Evolutionary conservation across 1,139 yeast genomes (phyloP), one percentile per base, ranked within the genome.

Genomic region (Diutina neorugosa): DNA sequence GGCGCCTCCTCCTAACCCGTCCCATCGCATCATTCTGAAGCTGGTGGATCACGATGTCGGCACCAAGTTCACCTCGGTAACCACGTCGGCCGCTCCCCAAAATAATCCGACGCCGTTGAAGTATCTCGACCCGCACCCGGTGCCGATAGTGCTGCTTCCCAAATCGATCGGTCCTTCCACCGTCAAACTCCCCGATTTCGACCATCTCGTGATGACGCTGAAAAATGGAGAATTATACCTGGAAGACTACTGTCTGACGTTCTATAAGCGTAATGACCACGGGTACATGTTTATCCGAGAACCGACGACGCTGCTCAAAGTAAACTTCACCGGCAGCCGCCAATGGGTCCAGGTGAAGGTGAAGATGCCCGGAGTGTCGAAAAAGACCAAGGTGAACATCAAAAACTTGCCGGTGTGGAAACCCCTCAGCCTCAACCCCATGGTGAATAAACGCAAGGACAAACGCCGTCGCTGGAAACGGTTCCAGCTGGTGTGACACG

Each of bases 241-340:
- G 11, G 68, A 65, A 52, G 65, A 64, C 51, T 63, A 62, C 56
- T 63, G 68, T 55, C 67, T 71, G 8, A 69, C 73, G 2, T 70
- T 70, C 55, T 70, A 70, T 57, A 68, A 67, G 55, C 57, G 75
- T 43, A 70, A 70, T 51, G 55, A 59, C 14, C 68, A 67, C 52
- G 73, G 73, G 14, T 70, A 69, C 56, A 70, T 70, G 75, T 70
- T 70, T 56, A 68, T 67, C 16, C 62, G 65, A 48, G 75, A 70
- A 53, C 65, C 72, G 14, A 64, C 65, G 19, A 65, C 60, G 51
- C 61, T 67, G n/a, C 57, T 65, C 41, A 65, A 64, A 51, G 67
- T 67, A n/a, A 66, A 66, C 53, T 57, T 61, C 6, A 61, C 64
- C 40, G 68, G 67, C 1, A 58, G 62, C 7, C 64, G 63, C 52